Evolutionary conservation across 1,284 basidiomycete species (phyloP), one percentile per base, ranked within the genome.

Genomic region (Ustilago lituana): DNA sequence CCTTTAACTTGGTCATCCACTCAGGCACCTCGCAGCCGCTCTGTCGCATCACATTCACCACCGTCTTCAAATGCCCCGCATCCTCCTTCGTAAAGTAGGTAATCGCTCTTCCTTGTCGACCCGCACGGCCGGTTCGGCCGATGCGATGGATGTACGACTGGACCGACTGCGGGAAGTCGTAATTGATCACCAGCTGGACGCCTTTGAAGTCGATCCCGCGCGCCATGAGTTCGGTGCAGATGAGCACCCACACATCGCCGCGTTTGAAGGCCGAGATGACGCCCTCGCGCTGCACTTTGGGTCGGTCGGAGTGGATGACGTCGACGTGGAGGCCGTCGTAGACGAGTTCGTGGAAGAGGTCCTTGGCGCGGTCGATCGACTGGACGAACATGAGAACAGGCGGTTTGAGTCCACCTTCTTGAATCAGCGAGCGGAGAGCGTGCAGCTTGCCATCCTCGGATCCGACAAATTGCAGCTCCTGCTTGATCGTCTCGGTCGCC

Each of bases 171-270:
- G 81, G 75, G 26, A 79, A 73, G 19, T 74, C 72, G 78, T 94
- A 97, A 83, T 97, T 98, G 82, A 98, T 90, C 11, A 98, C 94
- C 74, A 97, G 89, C 66, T 75, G 66, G 38, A 98, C 90, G 12
- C 94, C 94, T 82, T 92, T 91, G 85, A 98, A 98, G 81, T 98
- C 95, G 89, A 98, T 94, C 4, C 95, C 96, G 69, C 96, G 87
- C 11, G 93, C 93, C 89, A 80, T 72, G 20, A 79, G 59, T 49
- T 82, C 80, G 4, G 80, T 80, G 48, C 76, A 79, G 38, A 82
- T 82, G 10, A 82, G 56, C 15, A 81, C 69, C 80, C 80, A 81
- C 12, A 80, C 69, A 12, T 80, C 70, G 7, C 80, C 95, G 69
- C 86, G 86, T 40, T 91, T 89, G 88, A 98, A 97, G 19, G 90